A percentile compares a stretch with the other conserved stretches of the same genome.
These are phyloP conservation scores for Jacaranda mimosifolia DNA, from an alignment of 257 asterid genomes.

Conservation along the genomic window DNA sequence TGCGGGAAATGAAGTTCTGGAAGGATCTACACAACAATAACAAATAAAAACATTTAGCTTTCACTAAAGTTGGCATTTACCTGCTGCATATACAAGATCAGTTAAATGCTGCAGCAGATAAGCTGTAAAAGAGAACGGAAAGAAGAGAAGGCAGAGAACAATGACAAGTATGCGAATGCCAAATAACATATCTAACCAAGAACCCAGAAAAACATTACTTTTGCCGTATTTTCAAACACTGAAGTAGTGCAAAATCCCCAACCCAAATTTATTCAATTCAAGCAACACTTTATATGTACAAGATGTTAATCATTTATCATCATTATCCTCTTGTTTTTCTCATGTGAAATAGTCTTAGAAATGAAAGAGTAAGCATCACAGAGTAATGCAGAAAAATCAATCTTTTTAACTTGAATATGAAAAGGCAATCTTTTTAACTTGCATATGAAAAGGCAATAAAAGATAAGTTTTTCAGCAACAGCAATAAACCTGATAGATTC, in stretches of 20 bases:
- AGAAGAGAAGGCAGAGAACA: not conserved
- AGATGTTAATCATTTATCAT: conserved; percentile 13
- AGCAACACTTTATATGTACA: conserved; percentile 4
- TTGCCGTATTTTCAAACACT: not conserved
- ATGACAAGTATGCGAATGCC: conserved; percentile 1
- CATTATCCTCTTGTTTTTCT: conserved; percentile 18
- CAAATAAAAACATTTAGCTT: conserved; percentile 34
- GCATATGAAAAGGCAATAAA: conserved; percentile 18
- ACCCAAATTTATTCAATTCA: not conserved
- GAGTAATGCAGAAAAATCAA: not conserved
- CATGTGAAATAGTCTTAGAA: conserved; percentile 5
- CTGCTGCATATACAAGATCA: conserved; percentile 14
- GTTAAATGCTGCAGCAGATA: conserved; percentile 25
- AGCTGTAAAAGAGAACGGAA: conserved; percentile 4
- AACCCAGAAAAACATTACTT: not conserved
- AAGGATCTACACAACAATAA: conserved; percentile 64
- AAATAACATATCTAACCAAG: conserved; percentile 6
- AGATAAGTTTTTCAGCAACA: conserved; percentile 30
- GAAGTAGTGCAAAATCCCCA: not conserved
- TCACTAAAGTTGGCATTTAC: conserved; percentile 6
- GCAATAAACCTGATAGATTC: conserved; percentile 81
- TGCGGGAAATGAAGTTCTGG: conserved; percentile 77
- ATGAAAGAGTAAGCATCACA: conserved; percentile 23
- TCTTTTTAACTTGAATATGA: too few relatives aligned
- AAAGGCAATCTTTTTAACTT: conserved; percentile 12